A percentile compares a stretch with the other conserved stretches of the same genome.
Evolutionary conservation across 1,284 basidiomycete species (phyloP).

Genomic region (Apiotrichum laibachii): DNA sequence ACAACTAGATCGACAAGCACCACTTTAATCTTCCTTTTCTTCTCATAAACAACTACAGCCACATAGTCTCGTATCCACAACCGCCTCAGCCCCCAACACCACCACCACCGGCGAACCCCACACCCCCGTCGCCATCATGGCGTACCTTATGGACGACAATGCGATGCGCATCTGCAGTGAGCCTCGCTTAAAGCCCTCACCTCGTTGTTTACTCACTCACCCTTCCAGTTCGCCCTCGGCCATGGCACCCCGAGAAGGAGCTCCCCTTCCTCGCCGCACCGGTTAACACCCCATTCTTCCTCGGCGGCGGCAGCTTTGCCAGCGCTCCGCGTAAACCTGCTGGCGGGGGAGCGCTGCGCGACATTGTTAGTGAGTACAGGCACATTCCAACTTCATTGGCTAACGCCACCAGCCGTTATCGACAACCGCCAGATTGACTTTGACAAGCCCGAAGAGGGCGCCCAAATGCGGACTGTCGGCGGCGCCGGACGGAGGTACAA

Average conservation of each 20-base stretch:
- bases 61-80: too few species aligned
- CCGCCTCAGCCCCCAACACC: not conserved
- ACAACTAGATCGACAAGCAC: too few species aligned
- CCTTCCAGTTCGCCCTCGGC: constrained; percentile 77
- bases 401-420: constrained; percentile 48
- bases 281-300: constrained; percentile 60
- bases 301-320: constrained; percentile 77
- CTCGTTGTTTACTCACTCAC: constrained; percentile 3
- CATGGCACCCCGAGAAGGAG: constrained; percentile 74
- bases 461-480: constrained; percentile 62
- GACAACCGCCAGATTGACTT: constrained; percentile 70
- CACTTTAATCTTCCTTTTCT: too few species aligned
- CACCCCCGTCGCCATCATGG: constrained; percentile 10
- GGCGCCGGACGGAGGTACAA: constrained; percentile 86
- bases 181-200: not conserved
- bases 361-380: constrained; percentile 47
- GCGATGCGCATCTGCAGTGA: constrained; percentile 27
- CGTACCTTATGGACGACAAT: constrained; percentile 25
- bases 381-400: not conserved
- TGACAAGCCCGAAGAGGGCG: constrained; percentile 82
- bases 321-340: constrained; percentile 35
- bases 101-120: constrained; percentile 34
- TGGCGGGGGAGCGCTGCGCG: constrained; percentile 37
- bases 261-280: constrained; percentile 69
- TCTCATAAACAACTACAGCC: too few species aligned